Percentiles rank a stretch among this genome's conserved stretches.
These are phyloP conservation scores for Candida arabinofermentans DNA, from an alignment of 805 yeast species.

Conservation along the genomic window DNA sequence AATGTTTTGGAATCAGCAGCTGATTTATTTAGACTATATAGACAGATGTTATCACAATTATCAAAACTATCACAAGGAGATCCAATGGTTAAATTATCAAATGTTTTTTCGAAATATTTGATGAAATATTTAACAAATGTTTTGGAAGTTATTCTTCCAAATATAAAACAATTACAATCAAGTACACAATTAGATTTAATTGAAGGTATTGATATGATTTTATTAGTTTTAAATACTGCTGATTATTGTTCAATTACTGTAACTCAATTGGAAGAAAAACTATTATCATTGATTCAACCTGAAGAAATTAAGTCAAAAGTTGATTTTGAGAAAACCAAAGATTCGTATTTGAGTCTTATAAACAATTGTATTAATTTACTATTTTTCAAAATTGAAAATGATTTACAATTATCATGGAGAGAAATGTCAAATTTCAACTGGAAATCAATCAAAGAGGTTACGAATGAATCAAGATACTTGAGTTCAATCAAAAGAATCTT, in stretches of 20 bases:
- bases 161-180: conserved; percentile 24
- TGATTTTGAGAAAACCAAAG: conserved; percentile 54
- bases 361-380: conserved; percentile 54
- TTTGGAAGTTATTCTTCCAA: conserved; percentile 47
- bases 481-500: conserved; percentile 49
- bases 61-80: conserved; percentile 53
- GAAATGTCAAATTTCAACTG: conserved; percentile 79
- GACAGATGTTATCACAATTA: conserved; percentile 68
- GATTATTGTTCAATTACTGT: conserved; percentile 82
- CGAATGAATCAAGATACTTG: conserved; percentile 70
- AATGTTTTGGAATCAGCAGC: conserved; percentile 83
- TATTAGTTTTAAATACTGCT: conserved; percentile 79
- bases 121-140: conserved; percentile 51
- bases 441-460: conserved; percentile 58
- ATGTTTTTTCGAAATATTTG: conserved; percentile 64
- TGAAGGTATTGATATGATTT: conserved; percentile 63
- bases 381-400: conserved; percentile 53
- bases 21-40: conserved; percentile 75
- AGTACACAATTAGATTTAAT: conserved; percentile 36
- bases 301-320: conserved; percentile 36
- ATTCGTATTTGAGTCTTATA: conserved; percentile 53
- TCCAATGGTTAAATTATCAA: conserved; percentile 46
- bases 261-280: conserved; percentile 67
- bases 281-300: conserved; percentile 35
- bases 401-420: conserved; percentile 72